Base-by-base conservation (phyloP, 768 basidiomycete species). In the Tremella fuciformis region DNA sequence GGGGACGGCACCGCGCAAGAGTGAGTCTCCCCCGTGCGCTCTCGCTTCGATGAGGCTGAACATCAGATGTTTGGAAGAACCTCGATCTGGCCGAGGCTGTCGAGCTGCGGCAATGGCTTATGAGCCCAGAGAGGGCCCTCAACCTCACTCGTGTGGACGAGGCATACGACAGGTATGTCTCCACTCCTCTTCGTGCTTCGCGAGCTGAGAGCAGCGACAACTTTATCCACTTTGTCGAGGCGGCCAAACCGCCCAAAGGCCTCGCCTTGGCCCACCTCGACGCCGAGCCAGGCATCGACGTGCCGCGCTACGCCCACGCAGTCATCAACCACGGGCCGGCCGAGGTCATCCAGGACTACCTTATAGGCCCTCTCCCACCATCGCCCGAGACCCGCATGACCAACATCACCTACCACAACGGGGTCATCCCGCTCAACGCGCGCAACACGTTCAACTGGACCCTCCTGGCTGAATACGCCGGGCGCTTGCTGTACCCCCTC, bases 361-460 rank as follows among this genome's bases (percentile, higher is more conserved):
- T 84, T 8, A 80, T 86, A 16, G 85, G 85, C 0, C 85, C 85
- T 0, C 76, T 86, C 8, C 84, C 84, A 3, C 65, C 83, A 18
- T 70, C 78, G 29, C 48, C 60, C 3, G 53, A 70, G 15, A 83
- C 83, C 4, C 67, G 41, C 1, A 73, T 85, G 52, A 63, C 73
- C 15, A 74, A 71, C 0, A 65, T 68, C 1, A 61, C 59, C 19
- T 48, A 60, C 52, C 51, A 57, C 44, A 34, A 60, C 26, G 24
- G 18, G 2, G 55, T 55, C 8, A 81, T 85, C 41, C 84, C 85
- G 7, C 82, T 78, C 74, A 84, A 85, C 59, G 82, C n/a, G 75
- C 22, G 25, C 26, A 29, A 37, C 15, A 54, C 53, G 6, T 57
- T 59, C 42, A 59, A 57, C 50, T 63, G 82, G 34, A 79, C 79